Evolutionary conservation across 2,329 filamentous ascomycete genomes (phyloP).

Genomic region (Ciborinia camelliae): DNA sequence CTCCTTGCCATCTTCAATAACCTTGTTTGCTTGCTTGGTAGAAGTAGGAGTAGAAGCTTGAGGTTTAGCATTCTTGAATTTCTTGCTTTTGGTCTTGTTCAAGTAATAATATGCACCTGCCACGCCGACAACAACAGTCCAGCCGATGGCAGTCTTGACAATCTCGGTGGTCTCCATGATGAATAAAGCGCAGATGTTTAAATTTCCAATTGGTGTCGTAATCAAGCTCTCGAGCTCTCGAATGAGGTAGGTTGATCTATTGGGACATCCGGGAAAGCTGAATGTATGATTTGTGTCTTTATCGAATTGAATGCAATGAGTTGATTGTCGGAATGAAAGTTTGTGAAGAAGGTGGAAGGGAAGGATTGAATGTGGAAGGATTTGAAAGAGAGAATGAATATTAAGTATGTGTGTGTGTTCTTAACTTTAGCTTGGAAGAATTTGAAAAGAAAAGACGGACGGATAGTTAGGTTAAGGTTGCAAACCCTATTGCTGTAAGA

Average conservation of each 20-base stretch:
- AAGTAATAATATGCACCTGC: constrained; percentile 34
- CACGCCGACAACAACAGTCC: constrained; percentile 37
- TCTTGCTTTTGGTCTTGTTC: constrained; percentile 27
- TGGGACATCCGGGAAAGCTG: constrained; percentile 8
- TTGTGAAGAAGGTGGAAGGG: background rate
- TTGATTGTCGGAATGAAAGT: too few species aligned
- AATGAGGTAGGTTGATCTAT: constrained; percentile 14
- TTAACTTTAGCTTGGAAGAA: too few species aligned
- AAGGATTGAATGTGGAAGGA: background rate
- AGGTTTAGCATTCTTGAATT: constrained; percentile 21
- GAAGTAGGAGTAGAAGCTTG: constrained; percentile 13
- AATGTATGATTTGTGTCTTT: background rate
- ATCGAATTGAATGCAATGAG: background rate
- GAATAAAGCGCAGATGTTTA: constrained; percentile 4
- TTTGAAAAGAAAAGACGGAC: background rate
- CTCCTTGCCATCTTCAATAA: constrained; percentile 30
- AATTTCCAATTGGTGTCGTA: background rate
- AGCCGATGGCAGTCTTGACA: constrained; percentile 40
- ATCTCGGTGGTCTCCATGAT: constrained; percentile 27
- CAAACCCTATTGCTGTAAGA: background rate
- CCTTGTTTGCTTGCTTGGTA: constrained; percentile 26
- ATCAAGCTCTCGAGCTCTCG: constrained; percentile 15
- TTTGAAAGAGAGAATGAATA: too few species aligned
- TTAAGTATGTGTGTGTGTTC: too few species aligned
- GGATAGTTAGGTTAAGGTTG: too few species aligned